Percentiles rank a stretch among this genome's conserved stretches.
These are phyloP conservation scores for Mallotus repandus DNA, from an alignment of 441 rosid genomes.

Conservation along the genomic window DNA sequence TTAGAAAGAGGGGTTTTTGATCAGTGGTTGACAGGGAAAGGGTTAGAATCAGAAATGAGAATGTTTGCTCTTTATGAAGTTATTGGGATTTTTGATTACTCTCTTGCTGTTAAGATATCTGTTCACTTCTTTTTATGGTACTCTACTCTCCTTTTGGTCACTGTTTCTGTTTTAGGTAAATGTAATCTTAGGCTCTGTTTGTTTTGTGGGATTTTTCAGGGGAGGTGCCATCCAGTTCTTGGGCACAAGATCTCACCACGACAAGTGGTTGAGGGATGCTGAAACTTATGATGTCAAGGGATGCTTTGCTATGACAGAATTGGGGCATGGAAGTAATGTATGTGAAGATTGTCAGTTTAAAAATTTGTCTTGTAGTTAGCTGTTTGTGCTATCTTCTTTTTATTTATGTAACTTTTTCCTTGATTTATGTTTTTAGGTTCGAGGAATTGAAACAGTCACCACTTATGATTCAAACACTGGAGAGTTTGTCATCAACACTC, in stretches of 20 bases:
- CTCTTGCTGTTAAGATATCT: slow-evolving; percentile 60
- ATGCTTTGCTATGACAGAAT: slow-evolving; percentile 93
- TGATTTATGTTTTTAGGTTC: slow-evolving; percentile 47
- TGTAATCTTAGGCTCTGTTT: too few relatives aligned
- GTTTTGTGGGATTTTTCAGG: slow-evolving; percentile 38
- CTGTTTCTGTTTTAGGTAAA: not conserved
- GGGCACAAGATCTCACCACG: slow-evolving; percentile 83
- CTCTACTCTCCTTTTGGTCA: too few relatives aligned
- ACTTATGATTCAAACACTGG: slow-evolving; percentile 66
- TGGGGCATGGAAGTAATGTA: slow-evolving; percentile 99
- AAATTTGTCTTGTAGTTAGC: not conserved
- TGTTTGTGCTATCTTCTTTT: slow-evolving; percentile 6
- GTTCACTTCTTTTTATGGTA: slow-evolving; percentile 92
- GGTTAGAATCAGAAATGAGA: slow-evolving; percentile 54
- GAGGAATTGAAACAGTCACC: slow-evolving; percentile 87
- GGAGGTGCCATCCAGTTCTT: slow-evolving; percentile 82
- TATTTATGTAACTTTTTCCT: slow-evolving; percentile 6
- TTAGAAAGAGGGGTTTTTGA: slow-evolving; percentile 57
- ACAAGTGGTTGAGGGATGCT: slow-evolving; percentile 76
- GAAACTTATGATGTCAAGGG: slow-evolving; percentile 70
- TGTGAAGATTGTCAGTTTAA: slow-evolving; percentile 25
- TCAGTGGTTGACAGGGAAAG: slow-evolving; percentile 66
- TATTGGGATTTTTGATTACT: slow-evolving; percentile 59
- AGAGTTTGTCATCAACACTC: slow-evolving; percentile 88
- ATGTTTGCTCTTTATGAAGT: slow-evolving; percentile 62